Percentiles rank a stretch among this genome's conserved stretches.
These are phyloP conservation scores for Sanghuangporus sanghuang DNA, from an alignment of 1,284 basidiomycete genomes.

Conservation along the genomic window DNA sequence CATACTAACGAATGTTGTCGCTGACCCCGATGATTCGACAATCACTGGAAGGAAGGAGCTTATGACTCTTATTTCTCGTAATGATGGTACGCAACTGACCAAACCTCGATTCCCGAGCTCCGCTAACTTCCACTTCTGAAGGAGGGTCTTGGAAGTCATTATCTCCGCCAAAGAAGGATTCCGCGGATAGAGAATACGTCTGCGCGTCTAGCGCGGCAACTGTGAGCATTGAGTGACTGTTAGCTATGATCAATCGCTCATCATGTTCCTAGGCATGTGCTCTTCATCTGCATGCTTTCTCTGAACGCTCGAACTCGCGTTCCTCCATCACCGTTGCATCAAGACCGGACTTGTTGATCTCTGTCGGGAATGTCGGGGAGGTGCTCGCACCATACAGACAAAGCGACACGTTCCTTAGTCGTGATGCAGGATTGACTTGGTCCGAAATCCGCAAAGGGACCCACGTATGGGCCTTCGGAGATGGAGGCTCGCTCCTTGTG, in stretches of 20 bases:
- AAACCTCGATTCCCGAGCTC: too few species aligned
- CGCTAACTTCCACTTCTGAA: too few species aligned
- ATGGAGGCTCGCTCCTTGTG: slow-evolving; percentile 90
- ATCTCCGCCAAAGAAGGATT: slow-evolving; percentile 71
- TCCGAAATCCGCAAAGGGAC: slow-evolving; percentile 98
- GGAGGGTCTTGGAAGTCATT: slow-evolving; percentile 67
- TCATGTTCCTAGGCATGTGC: slow-evolving; percentile 64
- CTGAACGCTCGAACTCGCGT: slow-evolving; percentile 83
- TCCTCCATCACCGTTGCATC: slow-evolving; percentile 91
- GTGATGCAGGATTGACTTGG: slow-evolving; percentile 97
- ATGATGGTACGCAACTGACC: too few species aligned
- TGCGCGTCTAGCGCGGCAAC: not conserved
- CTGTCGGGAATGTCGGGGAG: slow-evolving; percentile 95
- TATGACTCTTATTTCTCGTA: too few species aligned
- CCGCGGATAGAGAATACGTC: slow-evolving; percentile 26
- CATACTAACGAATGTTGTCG: slow-evolving; percentile 86
- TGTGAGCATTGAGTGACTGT: not conserved
- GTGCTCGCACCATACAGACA: slow-evolving; percentile 77
- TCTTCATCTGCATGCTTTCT: slow-evolving; percentile 93
- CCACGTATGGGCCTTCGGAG: slow-evolving; percentile 96
- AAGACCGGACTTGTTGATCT: slow-evolving; percentile 72
- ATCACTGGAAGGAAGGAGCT: too few species aligned
- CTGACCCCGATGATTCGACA: too few species aligned
- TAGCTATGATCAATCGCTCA: not conserved
- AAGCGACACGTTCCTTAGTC: slow-evolving; percentile 92